Percentiles rank a stretch among this genome's conserved stretches.
These are phyloP conservation scores for Saxophila tyrrhenica DNA, from an alignment of 495 filamentous ascomycete genomes.

Conservation along the genomic window DNA sequence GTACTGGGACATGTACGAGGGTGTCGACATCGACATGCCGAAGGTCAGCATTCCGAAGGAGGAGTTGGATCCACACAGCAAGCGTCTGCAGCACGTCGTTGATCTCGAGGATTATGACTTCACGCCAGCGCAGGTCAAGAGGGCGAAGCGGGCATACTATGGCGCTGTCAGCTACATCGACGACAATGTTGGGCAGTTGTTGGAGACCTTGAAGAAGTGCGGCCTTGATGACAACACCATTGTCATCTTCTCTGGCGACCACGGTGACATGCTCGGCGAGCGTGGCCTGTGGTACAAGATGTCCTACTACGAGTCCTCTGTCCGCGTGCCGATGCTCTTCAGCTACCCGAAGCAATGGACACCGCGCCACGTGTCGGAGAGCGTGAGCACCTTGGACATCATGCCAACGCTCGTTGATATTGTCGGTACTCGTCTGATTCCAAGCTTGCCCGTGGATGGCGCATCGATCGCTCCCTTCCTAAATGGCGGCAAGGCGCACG, in stretches of 20 bases:
- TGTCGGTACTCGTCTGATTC: conserved; percentile 51
- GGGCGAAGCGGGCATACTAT: conserved; percentile 74
- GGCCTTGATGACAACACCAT: conserved; percentile 71
- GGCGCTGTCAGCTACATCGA: conserved; percentile 84
- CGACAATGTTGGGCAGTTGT: conserved; percentile 69
- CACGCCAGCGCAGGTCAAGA: conserved; percentile 65
- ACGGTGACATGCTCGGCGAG: conserved; percentile 89
- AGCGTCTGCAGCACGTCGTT: conserved; percentile 68
- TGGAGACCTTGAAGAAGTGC: conserved; percentile 60
- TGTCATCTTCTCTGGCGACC: conserved; percentile 76
- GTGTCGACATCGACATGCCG: conserved; percentile 71
- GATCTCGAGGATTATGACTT: conserved; percentile 68
- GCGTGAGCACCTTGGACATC: conserved; percentile 77
- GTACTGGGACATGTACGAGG: conserved; percentile 82
- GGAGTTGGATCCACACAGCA: conserved; percentile 70
- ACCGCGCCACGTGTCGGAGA: conserved; percentile 57
- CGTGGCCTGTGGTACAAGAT: conserved; percentile 91
- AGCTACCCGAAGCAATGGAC: conserved; percentile 56
- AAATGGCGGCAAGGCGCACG: conserved; percentile 46
- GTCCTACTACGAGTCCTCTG: conserved; percentile 76
- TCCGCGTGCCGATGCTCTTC: conserved; percentile 70
- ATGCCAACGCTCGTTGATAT: conserved; percentile 74
- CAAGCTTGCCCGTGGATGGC: conserved; percentile 64
- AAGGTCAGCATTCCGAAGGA: conserved; percentile 61
- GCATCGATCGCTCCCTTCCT: conserved; percentile 61